A percentile compares a stretch with the other conserved stretches of the same genome.
Evolutionary conservation across 345 rosid genomes (phyloP).

Genomic region (Linum usitatissimum): DNA sequence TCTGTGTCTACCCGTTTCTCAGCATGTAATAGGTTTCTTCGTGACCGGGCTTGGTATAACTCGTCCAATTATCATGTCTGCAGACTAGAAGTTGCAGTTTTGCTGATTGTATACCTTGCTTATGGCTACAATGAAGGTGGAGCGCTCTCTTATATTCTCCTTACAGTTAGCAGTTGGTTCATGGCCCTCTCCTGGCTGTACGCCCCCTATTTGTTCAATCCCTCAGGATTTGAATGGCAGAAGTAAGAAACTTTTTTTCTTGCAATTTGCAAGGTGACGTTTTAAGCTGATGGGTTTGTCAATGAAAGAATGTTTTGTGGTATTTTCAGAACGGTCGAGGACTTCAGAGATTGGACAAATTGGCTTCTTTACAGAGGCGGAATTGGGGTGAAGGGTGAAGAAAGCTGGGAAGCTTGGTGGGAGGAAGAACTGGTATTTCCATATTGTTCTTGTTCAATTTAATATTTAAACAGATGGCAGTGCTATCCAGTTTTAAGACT

Average conservation of each 20-base stretch:
- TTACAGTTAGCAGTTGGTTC: conserved; percentile 91
- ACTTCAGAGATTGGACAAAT: conserved; percentile 97
- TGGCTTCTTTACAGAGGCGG: conserved; percentile 99
- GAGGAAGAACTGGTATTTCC: conserved; percentile 83
- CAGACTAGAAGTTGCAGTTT: conserved; percentile 80
- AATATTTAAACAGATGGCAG: neutral
- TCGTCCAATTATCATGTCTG: conserved; percentile 10
- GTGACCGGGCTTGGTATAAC: neutral
- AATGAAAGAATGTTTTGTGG: conserved; percentile 7
- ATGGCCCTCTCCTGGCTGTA: conserved; percentile 93
- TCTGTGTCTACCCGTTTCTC: conserved; percentile 10
- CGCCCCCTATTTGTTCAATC: conserved; percentile 94
- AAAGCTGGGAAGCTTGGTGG: conserved; percentile 99
- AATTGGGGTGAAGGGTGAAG: conserved; percentile 94
- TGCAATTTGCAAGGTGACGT: conserved; percentile 2
- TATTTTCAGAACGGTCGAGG: conserved; percentile 72
- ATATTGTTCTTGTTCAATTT: neutral
- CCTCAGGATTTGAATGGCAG: conserved; percentile 98
- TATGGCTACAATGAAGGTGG: conserved; percentile 78
- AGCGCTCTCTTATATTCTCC: conserved; percentile 66
- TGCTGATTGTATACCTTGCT: conserved; percentile 70
- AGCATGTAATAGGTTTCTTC: neutral
- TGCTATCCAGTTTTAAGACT: neutral
- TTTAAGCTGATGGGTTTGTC: neutral
- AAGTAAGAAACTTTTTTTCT: conserved; percentile 41